A percentile compares a stretch with the other conserved stretches of the same genome.
Conservation (phyloP, 2,329 filamentous ascomycete genomes). For the Sclerotinia sclerotiorum region DNA sequence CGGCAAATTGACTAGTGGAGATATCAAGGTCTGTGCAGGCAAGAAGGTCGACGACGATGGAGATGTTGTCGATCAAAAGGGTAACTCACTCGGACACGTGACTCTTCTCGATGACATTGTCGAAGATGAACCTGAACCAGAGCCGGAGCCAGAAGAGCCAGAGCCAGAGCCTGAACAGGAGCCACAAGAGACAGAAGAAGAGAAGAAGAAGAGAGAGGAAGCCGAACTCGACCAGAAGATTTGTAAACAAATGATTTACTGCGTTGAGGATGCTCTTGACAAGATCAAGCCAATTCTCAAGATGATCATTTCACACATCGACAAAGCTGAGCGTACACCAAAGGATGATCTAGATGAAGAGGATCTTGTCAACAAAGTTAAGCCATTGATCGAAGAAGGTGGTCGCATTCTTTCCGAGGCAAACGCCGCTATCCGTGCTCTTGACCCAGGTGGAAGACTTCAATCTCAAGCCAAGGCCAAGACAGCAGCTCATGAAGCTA, state of each 20-base stretch:
- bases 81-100: constrained; percentile 65
- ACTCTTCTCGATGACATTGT: constrained; percentile 62
- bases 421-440: constrained; percentile 81
- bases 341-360: constrained; percentile 91
- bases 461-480: constrained; percentile 82
- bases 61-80: constrained; percentile 69
- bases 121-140: constrained; percentile 43
- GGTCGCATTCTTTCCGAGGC: constrained; percentile 79
- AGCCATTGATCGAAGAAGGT: constrained; percentile 85
- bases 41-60: constrained; percentile 70
- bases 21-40: constrained; percentile 61
- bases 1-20: constrained; percentile 68
- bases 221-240: constrained; percentile 71
- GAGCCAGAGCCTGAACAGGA: constrained; percentile 39
- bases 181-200: constrained; percentile 56
- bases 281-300: constrained; percentile 82
- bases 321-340: constrained; percentile 74
- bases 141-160: constrained; percentile 40
- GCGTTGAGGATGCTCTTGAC: constrained; percentile 77
- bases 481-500: constrained; percentile 70
- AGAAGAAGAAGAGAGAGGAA: constrained; percentile 55
- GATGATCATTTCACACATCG: constrained; percentile 81
- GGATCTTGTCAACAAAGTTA: constrained; percentile 79
- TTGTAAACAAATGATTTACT: constrained; percentile 70
- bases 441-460: constrained; percentile 87